Base-by-base conservation (phyloP, 495 filamentous ascomycete species). In the Annulohypoxylon moriforme region DNA sequence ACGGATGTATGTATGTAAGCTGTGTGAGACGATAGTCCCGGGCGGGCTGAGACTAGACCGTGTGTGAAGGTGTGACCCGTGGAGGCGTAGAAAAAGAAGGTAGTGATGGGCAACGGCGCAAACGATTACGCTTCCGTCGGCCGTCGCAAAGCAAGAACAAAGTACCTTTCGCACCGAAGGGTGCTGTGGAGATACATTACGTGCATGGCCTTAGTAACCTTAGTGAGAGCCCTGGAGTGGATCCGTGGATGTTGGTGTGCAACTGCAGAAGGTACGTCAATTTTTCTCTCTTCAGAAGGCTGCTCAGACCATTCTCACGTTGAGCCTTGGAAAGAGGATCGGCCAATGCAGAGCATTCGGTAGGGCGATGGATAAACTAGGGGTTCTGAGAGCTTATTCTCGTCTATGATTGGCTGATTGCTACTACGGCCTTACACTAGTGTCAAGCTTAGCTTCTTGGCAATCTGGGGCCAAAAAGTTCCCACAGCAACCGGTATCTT, bases 281-380 rank as follows among this genome's bases (percentile, higher is more conserved):
- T 61, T 60, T 57, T 58, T 38, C 31, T 24, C 13, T 40, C 42
- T 38, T 42, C 1, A 64, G 56, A 44, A 56, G 60, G 53, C 40
- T 25, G 64, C 70, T 73, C 64, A 65, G 70, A 47, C 65, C 71
- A 69, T 60, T 53, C n/a, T 62, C 57, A 67, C 52, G 47, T 64
- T 59, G 44, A 64, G 40, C 42, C 56, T 29, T 36, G 29, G 52
- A 58, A 46, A 33, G 40, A 64, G 60, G 60, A 65, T 73, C 65
- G 55, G 71, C 24, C 31, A 61, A 70, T 67, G 67, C 62, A 73
- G 57, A 74, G 57, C 42, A 70, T 71, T 67, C 59, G 68, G 63
- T 53, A 71, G 62, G 67, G 71, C 60, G 36, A 60, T 66, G 47
- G 52, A 52, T 47, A 46, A 40, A 68, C 53, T 44, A 55, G 66